Conservation (phyloP, 257 asterid genomes). For the Datura wrightii region DNA sequence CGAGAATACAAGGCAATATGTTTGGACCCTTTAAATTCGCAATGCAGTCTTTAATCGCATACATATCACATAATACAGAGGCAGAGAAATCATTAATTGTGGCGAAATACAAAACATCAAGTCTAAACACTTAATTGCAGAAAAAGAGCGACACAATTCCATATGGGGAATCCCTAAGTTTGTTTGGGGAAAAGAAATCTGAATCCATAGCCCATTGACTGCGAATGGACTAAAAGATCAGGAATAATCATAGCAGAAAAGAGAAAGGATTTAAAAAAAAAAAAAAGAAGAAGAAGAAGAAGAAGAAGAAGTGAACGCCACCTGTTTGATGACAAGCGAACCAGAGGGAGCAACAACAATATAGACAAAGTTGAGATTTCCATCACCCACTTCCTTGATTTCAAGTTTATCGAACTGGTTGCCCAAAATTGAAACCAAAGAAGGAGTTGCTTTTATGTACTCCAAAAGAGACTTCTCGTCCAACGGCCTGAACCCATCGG, state of each 20-base stretch:
- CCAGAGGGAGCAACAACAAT: conserved; percentile 66
- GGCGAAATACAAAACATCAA: too few species aligned
- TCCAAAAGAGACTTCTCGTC: conserved; percentile 76
- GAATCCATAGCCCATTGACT: background rate
- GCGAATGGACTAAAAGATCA: background rate
- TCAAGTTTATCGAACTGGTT: conserved; percentile 62
- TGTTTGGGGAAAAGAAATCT: background rate
- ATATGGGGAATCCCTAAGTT: background rate
- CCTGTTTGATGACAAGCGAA: conserved; percentile 92
- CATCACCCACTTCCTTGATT: conserved; percentile 94
- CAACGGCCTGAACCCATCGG: conserved; percentile 69
- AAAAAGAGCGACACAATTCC: background rate
- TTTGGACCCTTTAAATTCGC: too few species aligned
- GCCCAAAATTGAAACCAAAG: conserved; percentile 70
- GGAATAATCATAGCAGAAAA: background rate
- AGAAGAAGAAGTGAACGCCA: conserved; percentile 9
- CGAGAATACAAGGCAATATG: too few species aligned
- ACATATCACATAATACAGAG: background rate
- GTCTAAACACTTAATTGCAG: background rate
- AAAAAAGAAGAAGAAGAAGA: too few species aligned
- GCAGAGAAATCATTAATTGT: too few species aligned
- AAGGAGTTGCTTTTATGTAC: conserved; percentile 75
- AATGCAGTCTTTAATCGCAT: background rate
- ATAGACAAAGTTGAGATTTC: conserved; percentile 93
- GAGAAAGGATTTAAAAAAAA: background rate